A percentile compares a stretch with the other conserved stretches of the same genome.
Conservation (phyloP, 192 early-diverging fungal species). For the Backusella luteola region DNA sequence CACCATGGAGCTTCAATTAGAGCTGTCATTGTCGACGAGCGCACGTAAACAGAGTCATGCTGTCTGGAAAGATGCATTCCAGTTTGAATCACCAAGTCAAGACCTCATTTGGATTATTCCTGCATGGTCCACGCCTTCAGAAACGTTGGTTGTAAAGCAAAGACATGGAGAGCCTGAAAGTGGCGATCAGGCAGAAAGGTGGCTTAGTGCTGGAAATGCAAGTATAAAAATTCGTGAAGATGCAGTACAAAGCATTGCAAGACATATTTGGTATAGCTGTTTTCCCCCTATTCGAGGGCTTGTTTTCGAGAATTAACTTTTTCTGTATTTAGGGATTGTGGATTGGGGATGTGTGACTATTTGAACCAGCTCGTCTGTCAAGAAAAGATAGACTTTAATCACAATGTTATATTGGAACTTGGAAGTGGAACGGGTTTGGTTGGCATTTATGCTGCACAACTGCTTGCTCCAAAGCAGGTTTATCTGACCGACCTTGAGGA, state of each 20-base stretch:
- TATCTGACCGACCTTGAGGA: constrained; percentile 29
- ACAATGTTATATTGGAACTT: constrained; percentile 22
- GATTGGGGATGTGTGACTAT: constrained; percentile 30
- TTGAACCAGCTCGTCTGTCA: not conserved
- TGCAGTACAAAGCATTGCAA: constrained; percentile 29
- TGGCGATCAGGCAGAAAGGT: constrained; percentile 23
- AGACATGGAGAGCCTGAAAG: not conserved
- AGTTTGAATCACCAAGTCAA: not conserved
- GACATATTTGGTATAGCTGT: constrained; percentile 30
- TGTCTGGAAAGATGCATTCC: not conserved
- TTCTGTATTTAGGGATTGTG: constrained; percentile 28
- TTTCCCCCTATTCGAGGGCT: not conserved
- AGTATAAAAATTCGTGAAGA: constrained; percentile 26
- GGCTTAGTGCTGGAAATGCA: not conserved
- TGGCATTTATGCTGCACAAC: constrained; percentile 24
- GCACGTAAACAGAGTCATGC: not conserved
- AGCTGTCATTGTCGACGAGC: not conserved
- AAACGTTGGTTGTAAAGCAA: not conserved
- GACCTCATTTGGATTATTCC: constrained; percentile 16
- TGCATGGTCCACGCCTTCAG: constrained; percentile 14
- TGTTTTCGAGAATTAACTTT: not conserved
- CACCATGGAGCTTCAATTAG: not conserved
- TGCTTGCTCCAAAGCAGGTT: constrained; percentile 9
- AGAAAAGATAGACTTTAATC: not conserved
- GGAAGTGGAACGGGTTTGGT: constrained; percentile 35